phyloP scores from a whole-genome alignment of 2,329 filamentous ascomycete genomes.

The Xylariaceae sp. region DNA sequence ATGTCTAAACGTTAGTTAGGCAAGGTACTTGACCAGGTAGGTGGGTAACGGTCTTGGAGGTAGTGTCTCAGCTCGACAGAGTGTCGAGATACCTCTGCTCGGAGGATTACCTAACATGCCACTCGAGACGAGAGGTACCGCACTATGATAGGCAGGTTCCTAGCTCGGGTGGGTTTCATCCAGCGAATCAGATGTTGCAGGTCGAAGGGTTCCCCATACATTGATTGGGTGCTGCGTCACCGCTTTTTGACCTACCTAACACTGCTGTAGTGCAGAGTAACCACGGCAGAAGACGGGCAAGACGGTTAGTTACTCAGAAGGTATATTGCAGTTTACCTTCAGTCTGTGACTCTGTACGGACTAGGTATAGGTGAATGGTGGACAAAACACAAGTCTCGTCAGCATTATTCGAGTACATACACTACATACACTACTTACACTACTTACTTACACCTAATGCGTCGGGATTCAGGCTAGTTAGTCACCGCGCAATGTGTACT shows the following conservation, averaged over 20 bases:
- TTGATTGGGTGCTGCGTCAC: constrained; percentile 25
- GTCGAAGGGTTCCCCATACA: constrained; percentile 6
- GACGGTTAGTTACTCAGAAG: too few species aligned
- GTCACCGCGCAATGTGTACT: too few species aligned
- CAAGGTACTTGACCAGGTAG: not conserved
- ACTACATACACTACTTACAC: too few species aligned
- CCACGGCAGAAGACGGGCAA: too few species aligned
- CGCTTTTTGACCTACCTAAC: constrained; percentile 24
- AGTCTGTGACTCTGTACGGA: too few species aligned
- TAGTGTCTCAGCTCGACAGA: too few species aligned
- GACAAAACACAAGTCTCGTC: too few species aligned
- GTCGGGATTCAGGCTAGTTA: too few species aligned
- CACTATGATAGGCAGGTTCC: not conserved
- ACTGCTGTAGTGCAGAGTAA: not conserved
- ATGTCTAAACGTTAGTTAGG: not conserved
- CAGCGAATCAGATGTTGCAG: constrained; percentile 3
- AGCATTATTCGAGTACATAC: too few species aligned
- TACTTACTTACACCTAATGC: too few species aligned
- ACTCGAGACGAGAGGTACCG: not conserved
- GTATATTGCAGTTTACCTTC: too few species aligned
- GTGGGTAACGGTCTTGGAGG: not conserved
- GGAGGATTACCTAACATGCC: not conserved
- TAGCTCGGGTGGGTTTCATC: constrained; percentile 2
- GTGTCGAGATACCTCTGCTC: not conserved
- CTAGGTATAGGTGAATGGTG: too few species aligned